phyloP scores from a whole-genome alignment of 176 grass and related monocot species.

The Zoysia japonica region DNA sequence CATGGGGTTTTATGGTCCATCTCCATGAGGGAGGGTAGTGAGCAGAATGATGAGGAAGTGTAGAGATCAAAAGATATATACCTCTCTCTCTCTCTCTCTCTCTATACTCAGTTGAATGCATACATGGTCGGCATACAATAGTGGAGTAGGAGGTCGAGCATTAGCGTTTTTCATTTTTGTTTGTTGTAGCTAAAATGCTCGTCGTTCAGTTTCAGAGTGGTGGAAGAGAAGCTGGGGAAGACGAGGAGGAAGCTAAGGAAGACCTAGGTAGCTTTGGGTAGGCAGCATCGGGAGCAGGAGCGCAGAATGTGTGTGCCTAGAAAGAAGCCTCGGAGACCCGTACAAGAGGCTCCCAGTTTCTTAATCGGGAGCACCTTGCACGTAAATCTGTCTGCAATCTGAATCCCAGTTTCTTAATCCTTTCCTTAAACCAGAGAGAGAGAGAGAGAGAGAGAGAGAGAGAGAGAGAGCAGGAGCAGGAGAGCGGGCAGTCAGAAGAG shows the following conservation, averaged over 20 bases:
- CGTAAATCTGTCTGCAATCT: slow-evolving; percentile 49
- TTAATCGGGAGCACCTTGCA: slow-evolving; percentile 56
- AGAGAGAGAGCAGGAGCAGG: not conserved
- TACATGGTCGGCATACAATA: slow-evolving; percentile 42
- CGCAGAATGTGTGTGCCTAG: slow-evolving; percentile 95
- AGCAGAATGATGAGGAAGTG: slow-evolving; percentile 68
- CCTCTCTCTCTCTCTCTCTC: slow-evolving; percentile 27
- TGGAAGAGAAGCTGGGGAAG: not conserved
- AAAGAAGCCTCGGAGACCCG: slow-evolving; percentile 53
- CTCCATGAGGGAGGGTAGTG: slow-evolving; percentile 59
- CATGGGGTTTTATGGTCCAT: slow-evolving; percentile 45
- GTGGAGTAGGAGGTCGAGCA: slow-evolving; percentile 48
- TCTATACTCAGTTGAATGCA: slow-evolving; percentile 29
- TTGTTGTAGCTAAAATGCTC: not conserved
- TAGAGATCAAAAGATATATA: slow-evolving; percentile 53
- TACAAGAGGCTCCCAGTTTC: slow-evolving; percentile 39
- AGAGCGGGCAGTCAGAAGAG: slow-evolving; percentile 24
- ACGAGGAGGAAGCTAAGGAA: not conserved
- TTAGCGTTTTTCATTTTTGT: not conserved
- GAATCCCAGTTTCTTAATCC: slow-evolving; percentile 28
- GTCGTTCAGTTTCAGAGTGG: not conserved
- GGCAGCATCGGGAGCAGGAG: slow-evolving; percentile 82
- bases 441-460: not conserved
- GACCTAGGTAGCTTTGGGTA: not conserved
- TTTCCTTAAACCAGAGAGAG: not conserved